Percentiles rank a stretch among this genome's conserved stretches.
These are phyloP conservation scores for Yamadazyma blattariae DNA, from an alignment of 1,139 yeast species.

Conservation along the genomic window DNA sequence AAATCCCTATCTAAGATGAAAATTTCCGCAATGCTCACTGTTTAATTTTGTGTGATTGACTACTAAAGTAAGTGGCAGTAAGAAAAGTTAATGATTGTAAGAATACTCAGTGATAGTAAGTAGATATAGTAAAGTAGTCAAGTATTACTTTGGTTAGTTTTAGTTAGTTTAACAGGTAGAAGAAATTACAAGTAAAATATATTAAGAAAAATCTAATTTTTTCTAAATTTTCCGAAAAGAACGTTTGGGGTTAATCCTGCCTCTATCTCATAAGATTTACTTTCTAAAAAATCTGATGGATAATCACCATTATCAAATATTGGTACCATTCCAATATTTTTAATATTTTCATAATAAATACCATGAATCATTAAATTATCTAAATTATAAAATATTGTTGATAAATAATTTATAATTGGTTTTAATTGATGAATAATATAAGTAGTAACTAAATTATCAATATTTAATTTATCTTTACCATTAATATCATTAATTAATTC, in stretches of 20 bases:
- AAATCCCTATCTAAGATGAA: too few species aligned
- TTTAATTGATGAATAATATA: conserved; percentile 35
- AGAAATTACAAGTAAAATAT: too few species aligned
- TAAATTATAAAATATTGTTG: conserved; percentile 22
- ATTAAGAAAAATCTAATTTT: too few species aligned
- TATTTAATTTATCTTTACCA: conserved; percentile 21
- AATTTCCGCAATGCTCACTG: too few species aligned
- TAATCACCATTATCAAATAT: conserved; percentile 29
- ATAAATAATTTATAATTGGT: conserved; percentile 29
- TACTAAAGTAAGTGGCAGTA: too few species aligned
- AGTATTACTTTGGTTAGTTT: too few species aligned
- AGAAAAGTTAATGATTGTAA: too few species aligned
- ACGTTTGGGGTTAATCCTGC: conserved; percentile 12
- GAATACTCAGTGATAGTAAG: too few species aligned
- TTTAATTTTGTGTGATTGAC: too few species aligned
- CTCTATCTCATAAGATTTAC: conserved; percentile 8
- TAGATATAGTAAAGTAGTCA: too few species aligned
- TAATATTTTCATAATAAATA: conserved; percentile 25
- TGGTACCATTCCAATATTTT: conserved; percentile 18
- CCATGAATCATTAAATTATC: conserved; percentile 38
- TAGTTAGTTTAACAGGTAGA: too few species aligned
- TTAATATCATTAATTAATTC: conserved; percentile 21
- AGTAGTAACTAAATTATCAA: conserved; percentile 36
- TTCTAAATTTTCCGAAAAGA: conserved; percentile 22
- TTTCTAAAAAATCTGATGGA: conserved; percentile 19